Evolutionary conservation across 768 basidiomycete species (phyloP).

Genomic region (Trametopsis cervina): DNA sequence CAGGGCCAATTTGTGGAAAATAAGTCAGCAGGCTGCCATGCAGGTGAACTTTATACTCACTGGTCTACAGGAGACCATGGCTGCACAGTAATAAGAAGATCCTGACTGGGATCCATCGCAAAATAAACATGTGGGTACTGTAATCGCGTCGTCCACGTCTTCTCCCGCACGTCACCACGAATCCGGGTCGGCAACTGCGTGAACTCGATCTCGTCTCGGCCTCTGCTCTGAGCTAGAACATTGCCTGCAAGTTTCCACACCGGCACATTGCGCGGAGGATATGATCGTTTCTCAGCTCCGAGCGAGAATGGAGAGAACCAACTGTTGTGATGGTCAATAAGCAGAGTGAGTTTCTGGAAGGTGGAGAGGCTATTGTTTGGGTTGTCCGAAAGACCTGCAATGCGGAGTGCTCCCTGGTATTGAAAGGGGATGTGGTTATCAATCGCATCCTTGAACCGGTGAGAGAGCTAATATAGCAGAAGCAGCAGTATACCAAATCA

Average conservation of each 20-base stretch:
- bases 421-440: conserved; percentile 1
- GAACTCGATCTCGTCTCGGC: neutral
- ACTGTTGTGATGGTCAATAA: conserved; percentile 1
- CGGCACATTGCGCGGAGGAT: conserved; percentile 3
- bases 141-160: conserved; percentile 3
- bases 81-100: conserved; percentile 3
- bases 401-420: conserved; percentile 7
- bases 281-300: neutral
- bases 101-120: conserved; percentile 11
- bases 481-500: no score
- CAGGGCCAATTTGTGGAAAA: no score
- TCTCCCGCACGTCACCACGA: conserved; percentile 1
- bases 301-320: neutral
- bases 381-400: conserved; percentile 2
- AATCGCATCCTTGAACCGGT: neutral
- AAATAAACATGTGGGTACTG: conserved; percentile 6
- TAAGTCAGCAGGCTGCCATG: no score
- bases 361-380: neutral
- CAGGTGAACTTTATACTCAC: no score
- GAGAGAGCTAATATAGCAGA: conserved; percentile 3
- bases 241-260: conserved; percentile 12
- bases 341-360: conserved; percentile 5
- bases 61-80: no score
- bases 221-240: conserved; percentile 9
- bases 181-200: conserved; percentile 4